A percentile compares a stretch with the other conserved stretches of the same genome.
These are phyloP conservation scores for Cichorium intybus DNA, from an alignment of 140 eudicot genomes.

Conservation along the genomic window DNA sequence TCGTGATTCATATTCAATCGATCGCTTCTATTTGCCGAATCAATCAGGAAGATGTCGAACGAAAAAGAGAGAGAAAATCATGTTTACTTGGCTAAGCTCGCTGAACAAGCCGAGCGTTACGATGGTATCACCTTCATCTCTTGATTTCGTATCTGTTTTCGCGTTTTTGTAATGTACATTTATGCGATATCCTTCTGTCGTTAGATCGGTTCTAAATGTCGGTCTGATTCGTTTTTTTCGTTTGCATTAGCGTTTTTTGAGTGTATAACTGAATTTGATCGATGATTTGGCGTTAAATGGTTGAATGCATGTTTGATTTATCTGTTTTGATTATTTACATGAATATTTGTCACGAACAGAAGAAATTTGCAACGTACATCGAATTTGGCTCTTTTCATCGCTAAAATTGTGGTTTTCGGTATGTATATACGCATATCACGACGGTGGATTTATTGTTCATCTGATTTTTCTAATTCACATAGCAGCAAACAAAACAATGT, in stretches of 20 bases:
- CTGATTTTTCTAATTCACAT: background rate
- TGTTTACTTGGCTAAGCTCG: conserved; percentile 80
- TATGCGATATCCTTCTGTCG: background rate
- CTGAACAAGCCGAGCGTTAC: conserved; percentile 92
- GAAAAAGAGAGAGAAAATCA: conserved; percentile 75
- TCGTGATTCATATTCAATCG: conserved; percentile 2
- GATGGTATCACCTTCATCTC: conserved; percentile 44
- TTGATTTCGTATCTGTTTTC: conserved; percentile 9
- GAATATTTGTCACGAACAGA: background rate
- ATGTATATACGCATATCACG: background rate
- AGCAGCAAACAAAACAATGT: background rate
- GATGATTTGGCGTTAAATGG: conserved; percentile 8
- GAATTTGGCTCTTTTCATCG: background rate
- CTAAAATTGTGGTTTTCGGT: background rate
- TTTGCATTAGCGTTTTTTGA: background rate
- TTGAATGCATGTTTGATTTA: background rate
- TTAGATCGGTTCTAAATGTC: conserved; percentile 10
- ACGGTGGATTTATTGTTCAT: background rate
- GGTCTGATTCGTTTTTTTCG: background rate
- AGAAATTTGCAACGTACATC: background rate
- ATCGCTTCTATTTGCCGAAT: background rate
- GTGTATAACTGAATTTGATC: conserved; percentile 3
- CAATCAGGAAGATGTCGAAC: conserved; percentile 38
- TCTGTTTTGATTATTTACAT: background rate
- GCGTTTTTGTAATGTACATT: background rate